A percentile compares a stretch with the other conserved stretches of the same genome.
phyloP scores from a whole-genome alignment of 371 early-diverging fungal genomes.

The Rhizopus delemar region DNA sequence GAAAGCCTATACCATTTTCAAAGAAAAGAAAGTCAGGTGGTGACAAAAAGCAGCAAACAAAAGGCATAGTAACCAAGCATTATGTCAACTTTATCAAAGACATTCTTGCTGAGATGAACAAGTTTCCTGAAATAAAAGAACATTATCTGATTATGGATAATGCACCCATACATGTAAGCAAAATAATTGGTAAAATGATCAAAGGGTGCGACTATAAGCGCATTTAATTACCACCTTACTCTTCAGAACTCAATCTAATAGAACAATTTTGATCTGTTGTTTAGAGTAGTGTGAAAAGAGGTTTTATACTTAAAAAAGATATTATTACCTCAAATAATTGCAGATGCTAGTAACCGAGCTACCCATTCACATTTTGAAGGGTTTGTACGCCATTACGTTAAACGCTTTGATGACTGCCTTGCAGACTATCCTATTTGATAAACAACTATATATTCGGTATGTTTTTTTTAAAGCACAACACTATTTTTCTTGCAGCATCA shows the following conservation, averaged over 20 bases:
- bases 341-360: slow-evolving; percentile 20
- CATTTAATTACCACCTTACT: slow-evolving; percentile 27
- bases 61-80: slow-evolving; percentile 13
- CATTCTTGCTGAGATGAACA: slow-evolving; percentile 21
- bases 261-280: slow-evolving; percentile 26
- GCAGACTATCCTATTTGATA: slow-evolving; percentile 8
- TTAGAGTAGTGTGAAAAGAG: slow-evolving; percentile 17
- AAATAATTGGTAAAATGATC: slow-evolving; percentile 13
- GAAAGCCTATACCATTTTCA: slow-evolving; percentile 16
- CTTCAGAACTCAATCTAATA: slow-evolving; percentile 30
- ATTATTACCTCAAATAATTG: slow-evolving; percentile 22
- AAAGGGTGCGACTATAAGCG: slow-evolving; percentile 15
- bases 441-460: slow-evolving; percentile 9
- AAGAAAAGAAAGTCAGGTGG: slow-evolving; percentile 23
- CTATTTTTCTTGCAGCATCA: too few species aligned
- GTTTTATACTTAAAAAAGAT: slow-evolving; percentile 20
- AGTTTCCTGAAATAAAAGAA: slow-evolving; percentile 24
- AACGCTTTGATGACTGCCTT: slow-evolving; percentile 16
- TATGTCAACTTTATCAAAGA: slow-evolving; percentile 21
- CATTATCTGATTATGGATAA: slow-evolving; percentile 27
- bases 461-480: slow-evolving; percentile 2
- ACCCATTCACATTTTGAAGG: slow-evolving; percentile 10
- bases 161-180: slow-evolving; percentile 21
- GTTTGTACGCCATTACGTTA: slow-evolving; percentile 9
- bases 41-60: slow-evolving; percentile 19